phyloP scores from a whole-genome alignment of 2,329 filamentous ascomycete genomes.

The Capronia coronata region DNA sequence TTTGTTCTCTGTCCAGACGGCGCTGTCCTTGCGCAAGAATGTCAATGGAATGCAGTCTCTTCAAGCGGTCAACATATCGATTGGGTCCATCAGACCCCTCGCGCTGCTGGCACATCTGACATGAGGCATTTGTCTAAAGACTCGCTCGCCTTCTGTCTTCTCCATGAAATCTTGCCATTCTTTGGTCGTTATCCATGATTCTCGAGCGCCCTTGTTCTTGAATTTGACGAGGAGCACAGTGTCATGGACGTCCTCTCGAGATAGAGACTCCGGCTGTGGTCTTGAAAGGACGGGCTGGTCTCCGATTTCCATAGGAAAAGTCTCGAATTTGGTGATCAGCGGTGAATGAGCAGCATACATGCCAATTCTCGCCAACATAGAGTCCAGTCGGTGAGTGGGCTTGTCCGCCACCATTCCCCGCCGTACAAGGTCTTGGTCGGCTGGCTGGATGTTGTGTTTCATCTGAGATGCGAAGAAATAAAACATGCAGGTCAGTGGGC shows the following conservation, averaged over 20 bases:
- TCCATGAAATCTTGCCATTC: slow-evolving; percentile 31
- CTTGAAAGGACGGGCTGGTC: slow-evolving; percentile 9
- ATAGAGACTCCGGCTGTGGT: slow-evolving; percentile 13
- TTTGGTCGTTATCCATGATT: slow-evolving; percentile 27
- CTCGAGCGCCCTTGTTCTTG: slow-evolving; percentile 26
- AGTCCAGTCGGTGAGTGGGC: slow-evolving; percentile 27
- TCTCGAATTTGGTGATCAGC: slow-evolving; percentile 29
- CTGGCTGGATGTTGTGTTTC: slow-evolving; percentile 26
- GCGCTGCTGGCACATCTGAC: slow-evolving; percentile 30
- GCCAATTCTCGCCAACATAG: slow-evolving; percentile 27
- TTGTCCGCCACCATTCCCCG: slow-evolving; percentile 11
- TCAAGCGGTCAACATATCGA: slow-evolving; percentile 27
- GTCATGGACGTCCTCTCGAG: slow-evolving; percentile 29
- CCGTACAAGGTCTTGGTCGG: slow-evolving; percentile 18
- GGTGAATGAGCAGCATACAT: slow-evolving; percentile 28
- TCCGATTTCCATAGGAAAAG: slow-evolving; percentile 29
- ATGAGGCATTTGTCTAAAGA: slow-evolving; percentile 30
- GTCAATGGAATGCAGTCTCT: not conserved
- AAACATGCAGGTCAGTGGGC: slow-evolving; percentile 29
- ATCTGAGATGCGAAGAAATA: slow-evolving; percentile 31
- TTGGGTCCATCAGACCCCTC: slow-evolving; percentile 29
- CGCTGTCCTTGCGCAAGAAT: too few relatives aligned
- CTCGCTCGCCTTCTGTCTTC: slow-evolving; percentile 26
- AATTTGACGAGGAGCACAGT: slow-evolving; percentile 30
- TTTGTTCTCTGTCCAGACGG: too few relatives aligned